Conservation (phyloP, 352 stramenopile genomes). For the Thalassiosira mediterranea region DNA sequence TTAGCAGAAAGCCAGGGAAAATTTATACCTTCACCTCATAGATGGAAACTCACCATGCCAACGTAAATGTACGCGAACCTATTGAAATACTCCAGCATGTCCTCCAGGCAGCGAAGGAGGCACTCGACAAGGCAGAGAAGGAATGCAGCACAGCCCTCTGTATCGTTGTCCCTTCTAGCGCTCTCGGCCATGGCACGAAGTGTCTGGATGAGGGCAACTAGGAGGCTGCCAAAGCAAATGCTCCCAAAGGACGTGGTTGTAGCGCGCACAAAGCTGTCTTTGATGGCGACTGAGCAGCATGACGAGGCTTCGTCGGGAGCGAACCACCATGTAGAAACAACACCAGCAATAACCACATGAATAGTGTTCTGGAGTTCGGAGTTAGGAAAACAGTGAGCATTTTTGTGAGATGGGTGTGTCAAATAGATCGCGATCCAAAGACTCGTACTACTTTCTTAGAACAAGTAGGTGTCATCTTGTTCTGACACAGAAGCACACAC, state of each 20-base stretch:
- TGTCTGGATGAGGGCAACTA: slow-evolving; percentile 92
- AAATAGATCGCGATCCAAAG: too few relatives aligned
- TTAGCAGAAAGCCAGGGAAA: too few relatives aligned
- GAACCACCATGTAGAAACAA: slow-evolving; percentile 96
- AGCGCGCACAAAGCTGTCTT: slow-evolving; percentile 86
- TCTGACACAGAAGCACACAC: too few relatives aligned
- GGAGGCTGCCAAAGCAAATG: slow-evolving; percentile 80
- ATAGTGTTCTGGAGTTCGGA: slow-evolving; percentile 87
- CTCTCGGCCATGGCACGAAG: slow-evolving; percentile 86
- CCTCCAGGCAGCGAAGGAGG: slow-evolving; percentile 53
- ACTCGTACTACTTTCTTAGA: too few relatives aligned
- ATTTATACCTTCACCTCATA: too few relatives aligned
- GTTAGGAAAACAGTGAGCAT: too few relatives aligned
- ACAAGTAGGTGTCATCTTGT: too few relatives aligned
- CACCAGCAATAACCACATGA: slow-evolving; percentile 92
- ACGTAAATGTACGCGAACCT: slow-evolving; percentile 93
- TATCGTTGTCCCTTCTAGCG: slow-evolving; percentile 24
- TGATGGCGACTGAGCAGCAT: slow-evolving; percentile 81
- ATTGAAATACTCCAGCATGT: slow-evolving; percentile 88
- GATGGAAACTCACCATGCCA: too few relatives aligned
- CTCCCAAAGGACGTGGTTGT: slow-evolving; percentile 87
- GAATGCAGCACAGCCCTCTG: slow-evolving; percentile 48
- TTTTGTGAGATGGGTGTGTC: too few relatives aligned
- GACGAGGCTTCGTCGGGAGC: slow-evolving; percentile 85
- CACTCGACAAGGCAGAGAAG: slow-evolving; percentile 50